Conservation (phyloP, 257 asterid species). For the Perilla frutescens region DNA sequence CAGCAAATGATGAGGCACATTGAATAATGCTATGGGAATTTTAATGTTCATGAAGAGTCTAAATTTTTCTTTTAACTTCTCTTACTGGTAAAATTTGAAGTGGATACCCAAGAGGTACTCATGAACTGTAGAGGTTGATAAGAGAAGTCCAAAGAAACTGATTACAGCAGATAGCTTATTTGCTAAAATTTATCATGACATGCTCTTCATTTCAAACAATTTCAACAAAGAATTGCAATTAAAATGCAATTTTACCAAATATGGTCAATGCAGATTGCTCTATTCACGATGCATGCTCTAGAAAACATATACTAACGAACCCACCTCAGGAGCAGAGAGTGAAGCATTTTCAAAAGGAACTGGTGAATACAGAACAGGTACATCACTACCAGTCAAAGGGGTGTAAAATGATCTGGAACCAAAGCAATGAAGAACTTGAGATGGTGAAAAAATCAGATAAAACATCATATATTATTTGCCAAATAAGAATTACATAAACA, state of each 20-base stretch:
- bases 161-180: background rate
- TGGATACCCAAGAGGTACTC: background rate
- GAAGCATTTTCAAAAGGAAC: constrained; percentile 85
- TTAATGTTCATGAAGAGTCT: background rate
- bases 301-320: constrained; percentile 35
- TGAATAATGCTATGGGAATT: background rate
- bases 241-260: background rate
- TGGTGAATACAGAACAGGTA: constrained; percentile 86
- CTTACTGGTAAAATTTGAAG: constrained; percentile 21
- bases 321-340: constrained; percentile 85
- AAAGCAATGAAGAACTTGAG: constrained; percentile 36
- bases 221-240: background rate
- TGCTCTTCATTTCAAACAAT: constrained; percentile 19
- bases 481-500: constrained; percentile 3
- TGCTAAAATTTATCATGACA: constrained; percentile 3
- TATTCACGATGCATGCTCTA: constrained; percentile 6
- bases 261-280: constrained; percentile 14
- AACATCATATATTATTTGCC: background rate
- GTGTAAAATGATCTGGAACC: constrained; percentile 60
- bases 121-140: background rate
- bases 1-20: constrained; percentile 17
- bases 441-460: constrained; percentile 5
- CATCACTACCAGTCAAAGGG: constrained; percentile 81
- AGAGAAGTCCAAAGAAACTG: background rate
- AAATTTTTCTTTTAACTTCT: background rate